Evolutionary conservation across 345 rosid genomes (phyloP).

Genomic region (Conringia planisiliqua): DNA sequence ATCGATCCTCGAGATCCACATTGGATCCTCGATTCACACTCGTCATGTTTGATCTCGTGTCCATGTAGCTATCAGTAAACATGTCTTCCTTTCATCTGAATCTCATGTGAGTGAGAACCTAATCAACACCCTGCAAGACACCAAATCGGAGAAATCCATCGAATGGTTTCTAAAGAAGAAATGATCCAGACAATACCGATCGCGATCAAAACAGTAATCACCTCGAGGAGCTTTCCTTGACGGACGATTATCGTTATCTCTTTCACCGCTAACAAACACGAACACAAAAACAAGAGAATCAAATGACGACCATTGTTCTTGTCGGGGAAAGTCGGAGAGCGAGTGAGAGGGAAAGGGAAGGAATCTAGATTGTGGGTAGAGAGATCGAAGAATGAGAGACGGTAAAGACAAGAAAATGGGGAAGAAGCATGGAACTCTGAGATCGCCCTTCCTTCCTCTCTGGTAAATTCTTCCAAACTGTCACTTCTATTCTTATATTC

Average conservation of each 20-base stretch:
- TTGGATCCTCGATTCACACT: conserved; percentile 44
- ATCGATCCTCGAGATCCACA: conserved; percentile 54
- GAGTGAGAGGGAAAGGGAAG: conserved; percentile 10
- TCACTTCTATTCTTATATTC: conserved; percentile 19
- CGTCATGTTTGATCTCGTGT: conserved; percentile 47
- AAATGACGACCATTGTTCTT: background rate
- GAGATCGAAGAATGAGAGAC: conserved; percentile 13
- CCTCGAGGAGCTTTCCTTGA: background rate
- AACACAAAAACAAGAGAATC: background rate
- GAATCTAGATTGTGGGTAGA: background rate
- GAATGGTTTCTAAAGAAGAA: background rate
- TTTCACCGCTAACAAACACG: background rate
- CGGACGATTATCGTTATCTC: background rate
- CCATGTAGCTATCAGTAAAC: conserved; percentile 55
- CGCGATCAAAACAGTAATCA: conserved; percentile 10
- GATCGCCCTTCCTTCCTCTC: conserved; percentile 30
- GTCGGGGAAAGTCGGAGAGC: background rate
- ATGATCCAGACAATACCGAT: conserved; percentile 1
- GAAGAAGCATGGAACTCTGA: conserved; percentile 27
- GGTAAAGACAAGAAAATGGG: conserved; percentile 13
- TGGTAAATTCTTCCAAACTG: conserved; percentile 12
- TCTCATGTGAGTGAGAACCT: conserved; percentile 6
- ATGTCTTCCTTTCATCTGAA: conserved; percentile 35
- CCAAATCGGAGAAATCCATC: background rate
- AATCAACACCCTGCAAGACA: conserved; percentile 8